Percentiles rank a stretch among this genome's conserved stretches.
Evolutionary conservation across 345 rosid species (phyloP).

Genomic region (Durio zibethinus): DNA sequence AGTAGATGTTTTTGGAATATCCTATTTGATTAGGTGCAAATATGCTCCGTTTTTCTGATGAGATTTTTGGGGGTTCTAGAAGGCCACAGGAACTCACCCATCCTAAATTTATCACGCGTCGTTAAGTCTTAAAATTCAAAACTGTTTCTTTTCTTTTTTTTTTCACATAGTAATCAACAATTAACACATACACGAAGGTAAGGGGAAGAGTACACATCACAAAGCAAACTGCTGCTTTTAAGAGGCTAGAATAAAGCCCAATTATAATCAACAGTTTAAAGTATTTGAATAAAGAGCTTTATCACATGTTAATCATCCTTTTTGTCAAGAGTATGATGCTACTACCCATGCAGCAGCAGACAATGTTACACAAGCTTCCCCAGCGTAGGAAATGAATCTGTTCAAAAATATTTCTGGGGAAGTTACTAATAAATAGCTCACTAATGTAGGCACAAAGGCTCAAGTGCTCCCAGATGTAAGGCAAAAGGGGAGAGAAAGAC

Average conservation of each 20-base stretch:
- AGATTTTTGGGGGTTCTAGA: no score
- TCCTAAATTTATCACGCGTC: no score
- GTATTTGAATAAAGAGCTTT: not conserved
- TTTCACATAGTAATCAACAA: no score
- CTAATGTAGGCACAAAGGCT: not conserved
- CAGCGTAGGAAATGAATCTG: not conserved
- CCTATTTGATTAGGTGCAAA: no score
- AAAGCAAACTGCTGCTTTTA: not conserved
- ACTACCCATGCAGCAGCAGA: not conserved
- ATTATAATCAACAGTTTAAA: no score
- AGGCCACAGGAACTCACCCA: no score
- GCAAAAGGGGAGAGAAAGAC: not conserved
- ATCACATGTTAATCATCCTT: not conserved
- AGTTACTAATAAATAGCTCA: not conserved
- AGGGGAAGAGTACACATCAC: not conserved
- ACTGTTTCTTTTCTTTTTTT: no score
- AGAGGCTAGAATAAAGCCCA: not conserved
- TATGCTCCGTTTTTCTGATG: no score
- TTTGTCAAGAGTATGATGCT: not conserved
- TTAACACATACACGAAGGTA: no score
- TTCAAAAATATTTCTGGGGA: not conserved
- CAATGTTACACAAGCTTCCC: not conserved
- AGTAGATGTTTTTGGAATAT: no score
- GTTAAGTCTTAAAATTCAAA: no score
- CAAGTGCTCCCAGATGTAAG: not conserved